Evolutionary conservation across 2,329 filamentous ascomycete genomes (phyloP).

Genomic region (Verticillium longisporum): DNA sequence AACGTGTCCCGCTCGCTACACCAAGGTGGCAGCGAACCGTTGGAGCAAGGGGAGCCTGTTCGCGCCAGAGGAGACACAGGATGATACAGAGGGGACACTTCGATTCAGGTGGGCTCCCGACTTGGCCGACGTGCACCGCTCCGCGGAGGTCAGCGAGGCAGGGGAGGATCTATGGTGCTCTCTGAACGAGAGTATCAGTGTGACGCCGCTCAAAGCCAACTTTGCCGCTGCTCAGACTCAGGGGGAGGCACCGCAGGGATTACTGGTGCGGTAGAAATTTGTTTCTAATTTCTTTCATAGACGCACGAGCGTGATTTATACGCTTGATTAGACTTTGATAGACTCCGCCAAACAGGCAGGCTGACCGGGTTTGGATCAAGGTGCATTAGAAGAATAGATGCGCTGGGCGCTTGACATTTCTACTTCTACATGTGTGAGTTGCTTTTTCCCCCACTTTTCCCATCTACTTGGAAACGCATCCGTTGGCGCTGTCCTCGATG

Average conservation of each 20-base stretch:
- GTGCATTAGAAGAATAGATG: not conserved
- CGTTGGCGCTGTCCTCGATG: constrained; percentile 36
- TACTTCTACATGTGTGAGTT: not conserved
- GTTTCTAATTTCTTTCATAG: not conserved
- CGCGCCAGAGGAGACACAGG: constrained; percentile 5
- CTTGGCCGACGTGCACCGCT: constrained; percentile 10
- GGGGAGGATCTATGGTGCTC: constrained; percentile 13
- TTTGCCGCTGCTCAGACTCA: constrained; percentile 8
- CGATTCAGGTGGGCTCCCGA: constrained; percentile 11
- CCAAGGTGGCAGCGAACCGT: constrained; percentile 60
- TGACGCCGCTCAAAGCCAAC: constrained; percentile 9
- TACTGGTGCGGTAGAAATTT: not conserved
- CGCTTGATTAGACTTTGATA: not conserved
- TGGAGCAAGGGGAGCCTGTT: constrained; percentile 46
- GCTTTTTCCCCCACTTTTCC: too few relatives aligned
- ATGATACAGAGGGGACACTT: constrained; percentile 1
- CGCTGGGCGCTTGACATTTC: not conserved
- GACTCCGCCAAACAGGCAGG: not conserved
- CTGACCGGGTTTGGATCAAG: not conserved
- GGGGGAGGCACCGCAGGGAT: not conserved
- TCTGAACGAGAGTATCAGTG: constrained; percentile 9
- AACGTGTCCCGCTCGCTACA: constrained; percentile 56
- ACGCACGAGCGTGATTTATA: not conserved
- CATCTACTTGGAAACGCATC: constrained; percentile 2
- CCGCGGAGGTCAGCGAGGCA: constrained; percentile 8